Evolutionary conservation across 192 early-diverging fungal species (phyloP).

Genomic region (Entophlyctis helioformis): DNA sequence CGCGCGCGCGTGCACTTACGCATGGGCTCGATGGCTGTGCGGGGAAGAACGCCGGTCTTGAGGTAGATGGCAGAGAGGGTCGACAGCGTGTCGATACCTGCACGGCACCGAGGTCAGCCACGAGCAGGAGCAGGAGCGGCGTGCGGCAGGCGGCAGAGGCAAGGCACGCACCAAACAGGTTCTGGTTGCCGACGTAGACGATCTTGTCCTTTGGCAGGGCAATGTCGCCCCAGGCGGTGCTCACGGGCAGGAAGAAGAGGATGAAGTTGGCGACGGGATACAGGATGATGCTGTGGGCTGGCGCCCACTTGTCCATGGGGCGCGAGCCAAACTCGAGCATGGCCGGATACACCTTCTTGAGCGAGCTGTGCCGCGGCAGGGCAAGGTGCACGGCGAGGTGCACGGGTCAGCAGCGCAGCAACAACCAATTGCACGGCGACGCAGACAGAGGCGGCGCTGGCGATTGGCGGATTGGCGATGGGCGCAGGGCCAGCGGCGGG

Average conservation of each 20-base stretch:
- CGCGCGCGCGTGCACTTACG: slow-evolving; percentile 9
- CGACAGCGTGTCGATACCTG: too few relatives aligned
- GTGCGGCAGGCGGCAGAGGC: background rate
- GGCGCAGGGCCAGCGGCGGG: too few relatives aligned
- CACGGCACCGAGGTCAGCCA: background rate
- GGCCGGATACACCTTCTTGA: background rate
- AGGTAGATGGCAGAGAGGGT: slow-evolving; percentile 8
- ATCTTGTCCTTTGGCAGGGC: background rate
- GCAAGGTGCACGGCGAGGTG: background rate
- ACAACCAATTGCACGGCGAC: too few relatives aligned
- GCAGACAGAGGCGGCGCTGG: too few relatives aligned
- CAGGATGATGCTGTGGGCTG: slow-evolving; percentile 4
- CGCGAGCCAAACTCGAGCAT: too few relatives aligned
- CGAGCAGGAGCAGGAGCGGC: background rate
- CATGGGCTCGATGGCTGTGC: slow-evolving; percentile 3
- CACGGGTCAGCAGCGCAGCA: slow-evolving; percentile 1
- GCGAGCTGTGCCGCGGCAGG: background rate
- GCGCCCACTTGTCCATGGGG: slow-evolving; percentile 5
- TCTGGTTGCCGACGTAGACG: slow-evolving; percentile 5
- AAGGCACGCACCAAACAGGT: slow-evolving; percentile 3
- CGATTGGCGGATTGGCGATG: too few relatives aligned
- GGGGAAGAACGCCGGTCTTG: slow-evolving; percentile 7
- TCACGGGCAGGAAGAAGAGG: slow-evolving; percentile 5
- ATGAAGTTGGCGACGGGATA: slow-evolving; percentile 4
- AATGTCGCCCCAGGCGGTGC: slow-evolving; percentile 5